phyloP scores from a whole-genome alignment of 495 filamentous ascomycete genomes.

The Penicillium parvum region DNA sequence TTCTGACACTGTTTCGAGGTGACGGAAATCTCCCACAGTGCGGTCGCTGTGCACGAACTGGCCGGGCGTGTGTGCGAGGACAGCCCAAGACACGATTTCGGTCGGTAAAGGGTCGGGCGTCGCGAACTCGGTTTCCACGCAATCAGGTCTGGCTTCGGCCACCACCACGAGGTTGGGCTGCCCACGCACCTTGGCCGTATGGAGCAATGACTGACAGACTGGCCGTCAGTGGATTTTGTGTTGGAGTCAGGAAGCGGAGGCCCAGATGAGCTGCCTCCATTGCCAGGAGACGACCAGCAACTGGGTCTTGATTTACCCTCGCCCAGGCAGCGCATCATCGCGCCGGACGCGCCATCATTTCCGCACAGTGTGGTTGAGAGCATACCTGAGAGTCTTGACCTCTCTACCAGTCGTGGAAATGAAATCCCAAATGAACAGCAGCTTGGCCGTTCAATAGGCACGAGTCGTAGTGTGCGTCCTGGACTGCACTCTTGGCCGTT shows the following conservation, averaged over 20 bases:
- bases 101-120: conserved; percentile 9
- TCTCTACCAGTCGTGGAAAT: no score
- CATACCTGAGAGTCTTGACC: no score
- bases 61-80: conserved; percentile 14
- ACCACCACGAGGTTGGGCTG: conserved; percentile 20
- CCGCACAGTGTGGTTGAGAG: background rate
- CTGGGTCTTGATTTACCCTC: background rate
- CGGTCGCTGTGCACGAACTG: conserved; percentile 19
- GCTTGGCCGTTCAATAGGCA: background rate
- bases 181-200: background rate
- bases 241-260: conserved; percentile 21
- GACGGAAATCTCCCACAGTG: conserved; percentile 22
- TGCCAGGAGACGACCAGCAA: background rate
- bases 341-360: background rate
- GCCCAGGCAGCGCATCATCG: background rate
- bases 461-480: background rate
- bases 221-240: conserved; percentile 19
- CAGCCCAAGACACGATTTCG: conserved; percentile 14
- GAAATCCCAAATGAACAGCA: no score
- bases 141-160: conserved; percentile 26
- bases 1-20: conserved; percentile 5
- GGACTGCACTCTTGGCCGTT: conserved; percentile 17
- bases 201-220: background rate
- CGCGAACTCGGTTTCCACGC: conserved; percentile 18
- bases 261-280: background rate